Evolutionary conservation across 2,329 filamentous ascomycete genomes (phyloP).

Genomic region (Pezicula neosporulosa): DNA sequence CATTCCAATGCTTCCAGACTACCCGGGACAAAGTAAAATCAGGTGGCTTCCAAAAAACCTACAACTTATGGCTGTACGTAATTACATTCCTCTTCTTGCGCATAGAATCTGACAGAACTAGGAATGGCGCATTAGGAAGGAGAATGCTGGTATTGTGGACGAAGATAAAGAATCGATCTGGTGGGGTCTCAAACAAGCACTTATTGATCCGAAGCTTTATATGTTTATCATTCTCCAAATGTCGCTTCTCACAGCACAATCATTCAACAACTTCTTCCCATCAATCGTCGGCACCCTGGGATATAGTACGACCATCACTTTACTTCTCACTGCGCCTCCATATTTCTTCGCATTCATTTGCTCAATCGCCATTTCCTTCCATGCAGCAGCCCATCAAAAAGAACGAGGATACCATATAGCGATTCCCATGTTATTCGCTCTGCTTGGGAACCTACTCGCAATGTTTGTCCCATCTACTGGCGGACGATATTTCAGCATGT

Average conservation of each 20-base stretch:
- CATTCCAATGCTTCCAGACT: conserved; percentile 42
- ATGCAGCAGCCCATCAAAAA: conserved; percentile 2
- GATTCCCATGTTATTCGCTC: conserved; percentile 2
- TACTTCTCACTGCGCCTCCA: conserved; percentile 28
- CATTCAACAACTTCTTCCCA: conserved; percentile 21
- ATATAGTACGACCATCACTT: conserved; percentile 19
- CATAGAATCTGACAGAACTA: conserved; percentile 50
- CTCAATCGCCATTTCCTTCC: conserved; percentile 19
- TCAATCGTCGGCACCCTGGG: conserved; percentile 25
- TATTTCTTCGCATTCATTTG: conserved; percentile 27
- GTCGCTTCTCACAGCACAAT: conserved; percentile 7
- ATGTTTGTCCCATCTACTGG: conserved; percentile 5
- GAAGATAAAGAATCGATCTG: conserved; percentile 15
- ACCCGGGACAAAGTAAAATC: conserved; percentile 29
- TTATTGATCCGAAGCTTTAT: conserved; percentile 21
- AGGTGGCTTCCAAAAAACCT: conserved; percentile 2
- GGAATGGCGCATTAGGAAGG: conserved; percentile 1
- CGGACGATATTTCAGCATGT: conserved; percentile 9
- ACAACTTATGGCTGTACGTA: conserved; percentile 29
- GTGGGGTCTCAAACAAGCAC: conserved; percentile 20
- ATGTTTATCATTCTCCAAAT: conserved; percentile 8
- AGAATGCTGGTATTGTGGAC: conserved; percentile 10
- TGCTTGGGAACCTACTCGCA: conserved; percentile 7
- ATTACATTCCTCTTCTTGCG: conserved; percentile 39
- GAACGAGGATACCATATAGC: conserved; percentile 9